Evolutionary conservation across 2,329 filamentous ascomycete species (phyloP), one percentile per base, ranked within the genome.

Genomic region (Huntiella bhutanensis): DNA sequence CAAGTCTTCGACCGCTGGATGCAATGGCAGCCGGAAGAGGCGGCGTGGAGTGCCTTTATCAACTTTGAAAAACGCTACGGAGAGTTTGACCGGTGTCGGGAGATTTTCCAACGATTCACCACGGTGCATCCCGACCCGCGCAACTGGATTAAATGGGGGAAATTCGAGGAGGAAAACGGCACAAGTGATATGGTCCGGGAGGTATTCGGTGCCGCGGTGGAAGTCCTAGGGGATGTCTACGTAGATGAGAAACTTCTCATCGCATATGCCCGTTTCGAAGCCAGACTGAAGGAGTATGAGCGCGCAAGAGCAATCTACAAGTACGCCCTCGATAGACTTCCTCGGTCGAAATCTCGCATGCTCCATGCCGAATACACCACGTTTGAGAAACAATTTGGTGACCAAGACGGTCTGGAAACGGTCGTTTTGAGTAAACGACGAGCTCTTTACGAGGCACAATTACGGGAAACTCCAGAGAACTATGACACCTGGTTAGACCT

Each of bases 131-230:
- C 91, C 0, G 88, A 96, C 57, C 83, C 91, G 16, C 77, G 82
- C 56, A 96, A 95, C 58, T 98, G 88, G 87, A 92, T 98, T 64
- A 95, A 95, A 60, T 98, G 91, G 91, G 81, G 88, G 50, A 82
- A 83, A 51, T 98, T 96, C 54, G 91, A 98, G 61, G 88, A 96
- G 60, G 91, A 98, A 58, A 84, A 80, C 54, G 91, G 91, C 6
- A 94, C 86, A 1, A 88, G 80, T 57, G 88, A 95, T 55, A 62
- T 88, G 53, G 91, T 98, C 5, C 74, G 91, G 16, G 86, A 96
- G 52, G 88, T 96, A 0, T 96, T 86, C 58, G 85, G 87, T 3
- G 71, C 74, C 47, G 87, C 88, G 1, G 80, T 96, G 32, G 88
- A 96, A 59, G 79, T 83, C 0, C 64, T 98, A 32, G 87, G 88